A percentile compares a stretch with the other conserved stretches of the same genome.
Evolutionary conservation across 2,329 filamentous ascomycete genomes (phyloP).

Genomic region (Colletotrichum acutatum): DNA sequence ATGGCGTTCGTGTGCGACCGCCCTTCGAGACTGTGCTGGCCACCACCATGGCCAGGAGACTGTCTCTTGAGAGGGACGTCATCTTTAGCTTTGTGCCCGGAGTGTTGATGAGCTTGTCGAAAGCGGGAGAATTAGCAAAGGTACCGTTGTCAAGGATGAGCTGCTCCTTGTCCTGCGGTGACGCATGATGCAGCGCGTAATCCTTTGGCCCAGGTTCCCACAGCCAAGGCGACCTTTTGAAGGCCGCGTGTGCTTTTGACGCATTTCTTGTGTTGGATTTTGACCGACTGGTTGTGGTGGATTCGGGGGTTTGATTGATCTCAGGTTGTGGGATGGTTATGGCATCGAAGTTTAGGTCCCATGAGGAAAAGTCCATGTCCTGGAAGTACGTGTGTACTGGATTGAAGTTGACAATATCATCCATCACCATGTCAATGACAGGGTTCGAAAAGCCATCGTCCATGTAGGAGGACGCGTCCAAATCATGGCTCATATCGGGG

Average conservation of each 20-base stretch:
- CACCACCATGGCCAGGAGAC: conserved; percentile 43
- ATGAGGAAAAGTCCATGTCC: conserved; percentile 46
- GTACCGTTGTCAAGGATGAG: conserved; percentile 21
- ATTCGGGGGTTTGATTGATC: conserved; percentile 42
- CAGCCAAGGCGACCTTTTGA: conserved; percentile 47
- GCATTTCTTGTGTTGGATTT: conserved; percentile 40
- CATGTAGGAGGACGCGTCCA: conserved; percentile 21
- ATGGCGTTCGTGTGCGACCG: conserved; percentile 44
- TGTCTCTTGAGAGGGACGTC: conserved; percentile 41
- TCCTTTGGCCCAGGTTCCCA: conserved; percentile 46
- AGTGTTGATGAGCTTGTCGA: conserved; percentile 24
- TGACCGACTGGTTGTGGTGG: conserved; percentile 39
- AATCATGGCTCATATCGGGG: conserved; percentile 10
- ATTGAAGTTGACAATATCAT: conserved; percentile 41
- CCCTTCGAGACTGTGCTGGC: conserved; percentile 42
- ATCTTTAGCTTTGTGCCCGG: conserved; percentile 36
- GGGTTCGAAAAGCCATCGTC: conserved; percentile 23
- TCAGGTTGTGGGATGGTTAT: conserved; percentile 43
- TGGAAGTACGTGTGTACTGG: conserved; percentile 43
- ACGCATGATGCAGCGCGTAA: conserved; percentile 33
- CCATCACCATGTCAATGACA: conserved; percentile 26
- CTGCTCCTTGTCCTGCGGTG: conserved; percentile 27
- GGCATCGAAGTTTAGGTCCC: conserved; percentile 46
- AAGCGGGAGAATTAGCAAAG: conserved; percentile 28
- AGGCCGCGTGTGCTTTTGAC: conserved; percentile 44